These are phyloP conservation scores for Primulina tabacum DNA, from an alignment of 257 asterid genomes.

Conservation along the genomic window DNA sequence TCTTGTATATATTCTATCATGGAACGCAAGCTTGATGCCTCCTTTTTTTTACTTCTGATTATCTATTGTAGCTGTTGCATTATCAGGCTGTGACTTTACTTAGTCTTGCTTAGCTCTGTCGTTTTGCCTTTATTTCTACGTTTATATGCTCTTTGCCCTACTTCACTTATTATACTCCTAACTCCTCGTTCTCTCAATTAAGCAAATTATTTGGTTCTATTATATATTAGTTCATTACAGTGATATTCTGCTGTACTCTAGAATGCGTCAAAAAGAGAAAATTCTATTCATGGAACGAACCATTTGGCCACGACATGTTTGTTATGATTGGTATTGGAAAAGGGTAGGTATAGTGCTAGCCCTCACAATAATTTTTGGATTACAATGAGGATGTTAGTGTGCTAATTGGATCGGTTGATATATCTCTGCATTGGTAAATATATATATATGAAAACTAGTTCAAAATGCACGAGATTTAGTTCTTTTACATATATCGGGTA, in stretches of 20 bases:
- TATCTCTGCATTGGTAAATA: neutral
- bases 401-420: neutral
- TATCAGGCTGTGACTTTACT: slow-evolving; percentile 11
- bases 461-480: neutral
- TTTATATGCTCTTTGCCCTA: slow-evolving; percentile 9
- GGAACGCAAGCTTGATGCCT: slow-evolving; percentile 3
- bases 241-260: slow-evolving; percentile 2
- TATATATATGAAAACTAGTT: neutral
- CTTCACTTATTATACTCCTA: neutral
- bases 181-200: slow-evolving; percentile 3
- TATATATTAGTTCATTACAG: slow-evolving; percentile 14
- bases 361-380: neutral
- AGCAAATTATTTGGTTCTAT: neutral
- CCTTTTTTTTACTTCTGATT: slow-evolving; percentile 11
- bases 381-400: neutral
- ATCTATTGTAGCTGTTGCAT: slow-evolving; percentile 1
- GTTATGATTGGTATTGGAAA: neutral
- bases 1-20: neutral
- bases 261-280: neutral
- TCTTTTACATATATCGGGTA: neutral
- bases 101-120: slow-evolving; percentile 15
- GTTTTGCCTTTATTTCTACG: slow-evolving; percentile 10
- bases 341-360: neutral
- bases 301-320: neutral
- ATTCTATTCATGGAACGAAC: neutral